Evolutionary conservation across 2,329 filamentous ascomycete genomes (phyloP), one percentile per base, ranked within the genome.

Genomic region (Fusarium ambrosium): DNA sequence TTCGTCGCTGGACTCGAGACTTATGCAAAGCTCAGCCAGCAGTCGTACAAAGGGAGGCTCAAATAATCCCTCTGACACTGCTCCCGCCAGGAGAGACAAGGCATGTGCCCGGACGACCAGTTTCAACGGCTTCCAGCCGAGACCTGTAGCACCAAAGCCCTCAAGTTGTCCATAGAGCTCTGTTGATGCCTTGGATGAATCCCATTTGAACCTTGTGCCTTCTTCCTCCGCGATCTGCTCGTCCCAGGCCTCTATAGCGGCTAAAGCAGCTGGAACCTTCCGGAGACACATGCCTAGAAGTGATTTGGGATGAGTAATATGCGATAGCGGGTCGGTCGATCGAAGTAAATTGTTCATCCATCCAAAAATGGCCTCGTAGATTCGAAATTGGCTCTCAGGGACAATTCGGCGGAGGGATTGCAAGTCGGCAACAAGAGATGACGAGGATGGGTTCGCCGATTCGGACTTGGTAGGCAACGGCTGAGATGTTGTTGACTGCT

Each of bases 221-320:
- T 74, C 67, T 8, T 76, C 67, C 51, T 74, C 75, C 14, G 77
- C 74, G 24, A 64, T 62, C 27, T 79, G 70, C 6, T 67, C 71
- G n/a, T 84, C 81, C 77, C 80, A 84, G 34, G 75, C 77, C 53
- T 82, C 80, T 53, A 84, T 83, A 11, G 81, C 68, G 16, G 79
- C 76, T 29, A 83, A 55, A 24, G 79, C 80, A 10, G 72, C 73
- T 4, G 81, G 80, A 14, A 82, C 64, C 64, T 73, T 79, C 16
- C 81, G 83, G 39, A 84, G 70, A 43, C 83, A 84, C 78, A 84
- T 81, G n/a, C 77, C 79, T 10, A 84, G 67, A 5, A 84, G 74
- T 11, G 83, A 83, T 58, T 82, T 83, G 7, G 72, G 71, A 18
- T 78, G 77, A 11, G 75, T 45, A 22, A 79, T 71, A 24, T 77